Percentiles rank a stretch among this genome's conserved stretches.
These are phyloP conservation scores for Warburgia ugandensis DNA, from an alignment of 164 flowering plant species.

Conservation along the genomic window DNA sequence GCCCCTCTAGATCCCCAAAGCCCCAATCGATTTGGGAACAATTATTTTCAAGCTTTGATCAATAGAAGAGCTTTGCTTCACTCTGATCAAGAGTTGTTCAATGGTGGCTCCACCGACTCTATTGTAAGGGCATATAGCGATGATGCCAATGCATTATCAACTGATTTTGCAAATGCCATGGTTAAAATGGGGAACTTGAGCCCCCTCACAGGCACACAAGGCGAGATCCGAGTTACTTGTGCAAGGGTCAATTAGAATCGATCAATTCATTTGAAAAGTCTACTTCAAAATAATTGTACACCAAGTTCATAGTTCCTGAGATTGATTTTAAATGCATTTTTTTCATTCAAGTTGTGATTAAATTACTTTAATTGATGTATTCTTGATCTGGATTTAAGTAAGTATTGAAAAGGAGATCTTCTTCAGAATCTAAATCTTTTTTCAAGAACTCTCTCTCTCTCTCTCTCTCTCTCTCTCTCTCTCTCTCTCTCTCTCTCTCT, in stretches of 20 bases:
- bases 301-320: too few species aligned
- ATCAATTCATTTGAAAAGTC: too few species aligned
- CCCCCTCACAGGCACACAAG: conserved; percentile 19
- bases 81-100: conserved; percentile 33
- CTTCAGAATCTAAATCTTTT: too few species aligned
- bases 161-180: conserved; percentile 29
- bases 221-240: conserved; percentile 18
- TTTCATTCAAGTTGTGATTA: too few species aligned
- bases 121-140: conserved; percentile 13
- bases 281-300: too few species aligned
- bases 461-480: too few species aligned
- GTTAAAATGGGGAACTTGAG: conserved; percentile 25
- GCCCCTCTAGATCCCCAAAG: conserved; percentile 27
- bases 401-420: too few species aligned
- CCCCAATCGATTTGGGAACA: conserved; percentile 23
- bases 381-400: too few species aligned
- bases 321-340: too few species aligned
- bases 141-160: conserved; percentile 6
- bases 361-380: too few species aligned
- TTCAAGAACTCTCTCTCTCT: too few species aligned
- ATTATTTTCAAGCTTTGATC: conserved; percentile 21
- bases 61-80: conserved; percentile 26
- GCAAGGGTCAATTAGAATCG: conserved; percentile 14
- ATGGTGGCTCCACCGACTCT: conserved; percentile 17
- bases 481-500: too few species aligned